phyloP scores from a whole-genome alignment of 1,284 basidiomycete species.

The Ganoderma resinaceum region DNA sequence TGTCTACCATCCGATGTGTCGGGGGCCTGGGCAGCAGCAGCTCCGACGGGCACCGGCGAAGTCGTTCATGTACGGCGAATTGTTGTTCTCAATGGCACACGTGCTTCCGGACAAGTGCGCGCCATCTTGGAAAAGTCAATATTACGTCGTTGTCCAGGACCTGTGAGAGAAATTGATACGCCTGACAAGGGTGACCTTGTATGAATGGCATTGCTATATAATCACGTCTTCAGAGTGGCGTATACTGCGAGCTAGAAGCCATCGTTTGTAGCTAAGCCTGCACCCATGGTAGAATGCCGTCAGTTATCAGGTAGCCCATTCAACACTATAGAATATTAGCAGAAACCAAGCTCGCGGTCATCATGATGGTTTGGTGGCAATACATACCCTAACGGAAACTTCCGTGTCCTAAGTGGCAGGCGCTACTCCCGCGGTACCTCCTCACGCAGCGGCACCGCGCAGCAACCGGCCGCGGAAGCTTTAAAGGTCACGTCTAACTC shows the following conservation, averaged over 20 bases:
- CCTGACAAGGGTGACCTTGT: neutral
- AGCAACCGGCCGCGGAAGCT: neutral
- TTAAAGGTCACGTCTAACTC: neutral
- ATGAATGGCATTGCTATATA: neutral
- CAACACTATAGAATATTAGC: neutral
- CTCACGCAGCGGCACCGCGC: neutral
- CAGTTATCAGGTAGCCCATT: neutral
- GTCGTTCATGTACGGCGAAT: neutral
- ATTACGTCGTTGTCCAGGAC: neutral
- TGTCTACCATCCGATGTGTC: neutral
- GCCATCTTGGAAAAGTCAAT: neutral
- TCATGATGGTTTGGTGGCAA: neutral
- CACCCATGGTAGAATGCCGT: neutral
- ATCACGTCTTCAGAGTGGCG: neutral
- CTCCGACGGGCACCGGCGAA: neutral
- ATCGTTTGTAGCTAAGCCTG: neutral
- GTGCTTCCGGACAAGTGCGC: neutral
- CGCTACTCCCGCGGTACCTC: neutral
- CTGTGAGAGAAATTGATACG: neutral
- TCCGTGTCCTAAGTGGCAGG: neutral
- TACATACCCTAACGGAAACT: neutral
- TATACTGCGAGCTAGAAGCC: neutral
- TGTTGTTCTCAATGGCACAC: neutral
- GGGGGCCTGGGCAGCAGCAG: neutral
- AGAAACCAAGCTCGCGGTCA: neutral